Percentiles rank a stretch among this genome's conserved stretches.
phyloP scores from a whole-genome alignment of 352 stramenopile genomes.

The Globisporangium polare region DNA sequence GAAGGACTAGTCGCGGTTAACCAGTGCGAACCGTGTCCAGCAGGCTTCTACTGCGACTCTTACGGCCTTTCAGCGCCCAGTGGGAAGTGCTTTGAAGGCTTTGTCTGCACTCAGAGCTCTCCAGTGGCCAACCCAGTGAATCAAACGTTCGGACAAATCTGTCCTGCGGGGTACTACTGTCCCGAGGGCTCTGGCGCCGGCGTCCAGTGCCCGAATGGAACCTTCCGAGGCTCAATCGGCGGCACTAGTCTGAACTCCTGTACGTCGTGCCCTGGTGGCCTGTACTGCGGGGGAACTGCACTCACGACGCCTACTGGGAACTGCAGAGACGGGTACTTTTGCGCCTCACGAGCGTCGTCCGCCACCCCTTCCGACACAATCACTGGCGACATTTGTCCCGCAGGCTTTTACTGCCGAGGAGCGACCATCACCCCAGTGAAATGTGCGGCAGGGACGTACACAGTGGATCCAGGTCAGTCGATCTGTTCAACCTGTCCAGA shows the following conservation, averaged over 20 bases:
- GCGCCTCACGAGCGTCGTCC: slow-evolving; percentile 35
- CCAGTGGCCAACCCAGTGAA: slow-evolving; percentile 51
- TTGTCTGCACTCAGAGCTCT: slow-evolving; percentile 53
- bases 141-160: slow-evolving; percentile 50
- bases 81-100: slow-evolving; percentile 57
- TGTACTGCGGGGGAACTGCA: slow-evolving; percentile 42
- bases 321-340: slow-evolving; percentile 86
- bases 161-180: slow-evolving; percentile 71
- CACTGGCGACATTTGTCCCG: slow-evolving; percentile 46
- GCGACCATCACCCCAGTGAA: slow-evolving; percentile 40
- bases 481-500: slow-evolving; percentile 44
- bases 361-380: slow-evolving; percentile 42
- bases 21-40: slow-evolving; percentile 79
- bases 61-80: slow-evolving; percentile 53
- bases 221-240: slow-evolving; percentile 42
- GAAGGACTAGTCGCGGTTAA: slow-evolving; percentile 57
- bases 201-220: slow-evolving; percentile 57
- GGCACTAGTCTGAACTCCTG: slow-evolving; percentile 63
- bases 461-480: slow-evolving; percentile 20
- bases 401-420: slow-evolving; percentile 57
- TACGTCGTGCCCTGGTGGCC: slow-evolving; percentile 53
- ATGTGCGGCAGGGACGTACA: slow-evolving; percentile 44
- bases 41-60: slow-evolving; percentile 87
- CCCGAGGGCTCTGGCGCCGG: slow-evolving; percentile 48
- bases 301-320: slow-evolving; percentile 42